Conservation (phyloP, 371 early-diverging fungal genomes). For the Nematocida minor region DNA sequence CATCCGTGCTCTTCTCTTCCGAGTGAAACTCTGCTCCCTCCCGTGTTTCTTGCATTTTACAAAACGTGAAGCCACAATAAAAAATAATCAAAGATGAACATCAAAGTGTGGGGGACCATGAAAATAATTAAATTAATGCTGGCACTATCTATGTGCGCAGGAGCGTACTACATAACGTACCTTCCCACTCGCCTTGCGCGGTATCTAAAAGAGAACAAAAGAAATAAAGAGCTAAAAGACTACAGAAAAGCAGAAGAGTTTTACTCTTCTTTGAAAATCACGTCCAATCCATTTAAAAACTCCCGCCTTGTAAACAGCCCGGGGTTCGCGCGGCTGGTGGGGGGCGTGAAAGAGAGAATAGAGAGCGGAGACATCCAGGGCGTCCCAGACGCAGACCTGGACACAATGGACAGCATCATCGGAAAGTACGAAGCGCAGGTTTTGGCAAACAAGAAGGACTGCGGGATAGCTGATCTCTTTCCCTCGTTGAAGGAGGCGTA, state of each 20-base stretch:
- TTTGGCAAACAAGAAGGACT: no score
- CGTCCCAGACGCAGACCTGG: background rate
- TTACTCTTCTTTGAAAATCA: background rate
- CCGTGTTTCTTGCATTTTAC: background rate
- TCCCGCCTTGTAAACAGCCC: background rate
- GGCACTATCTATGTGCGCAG: no score
- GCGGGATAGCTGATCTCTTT: background rate
- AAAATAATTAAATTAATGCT: background rate
- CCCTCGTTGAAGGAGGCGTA: background rate
- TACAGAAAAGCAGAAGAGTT: background rate
- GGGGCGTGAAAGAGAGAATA: background rate
- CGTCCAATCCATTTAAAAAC: no score
- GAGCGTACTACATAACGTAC: background rate
- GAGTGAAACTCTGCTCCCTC: background rate
- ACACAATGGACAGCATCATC: background rate
- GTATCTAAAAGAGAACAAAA: background rate
- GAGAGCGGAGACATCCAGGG: no score
- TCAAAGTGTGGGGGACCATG: background rate
- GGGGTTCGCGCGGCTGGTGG: background rate
- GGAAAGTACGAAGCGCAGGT: background rate
- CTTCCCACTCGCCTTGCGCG: background rate
- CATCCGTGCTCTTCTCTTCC: slow-evolving; percentile 13
- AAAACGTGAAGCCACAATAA: background rate
- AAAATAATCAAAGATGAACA: slow-evolving; percentile 2
- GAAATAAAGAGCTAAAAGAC: background rate